Percentiles rank a stretch among this genome's conserved stretches.
Evolutionary conservation across 441 rosid species (phyloP).

Genomic region (Manihot esculenta): DNA sequence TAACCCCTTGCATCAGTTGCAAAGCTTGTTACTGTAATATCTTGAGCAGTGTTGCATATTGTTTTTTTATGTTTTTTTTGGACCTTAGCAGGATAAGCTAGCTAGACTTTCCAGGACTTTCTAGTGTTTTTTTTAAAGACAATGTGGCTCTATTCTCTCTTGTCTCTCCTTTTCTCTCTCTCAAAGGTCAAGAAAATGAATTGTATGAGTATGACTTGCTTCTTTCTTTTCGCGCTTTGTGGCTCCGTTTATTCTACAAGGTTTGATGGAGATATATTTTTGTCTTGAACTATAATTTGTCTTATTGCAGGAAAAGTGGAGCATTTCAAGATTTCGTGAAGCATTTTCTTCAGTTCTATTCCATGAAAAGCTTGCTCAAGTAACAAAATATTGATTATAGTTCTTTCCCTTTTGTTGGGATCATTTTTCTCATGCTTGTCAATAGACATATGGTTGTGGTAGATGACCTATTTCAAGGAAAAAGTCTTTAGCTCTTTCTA

Average conservation of each 20-base stretch:
- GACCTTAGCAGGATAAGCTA: not conserved
- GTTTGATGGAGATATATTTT: not conserved
- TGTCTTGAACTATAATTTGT: not conserved
- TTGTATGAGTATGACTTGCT: not conserved
- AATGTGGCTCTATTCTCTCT: no score
- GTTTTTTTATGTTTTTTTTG: not conserved
- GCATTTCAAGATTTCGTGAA: not conserved
- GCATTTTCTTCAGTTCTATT: not conserved
- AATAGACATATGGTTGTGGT: not conserved
- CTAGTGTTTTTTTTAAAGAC: not conserved
- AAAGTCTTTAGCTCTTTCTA: not conserved
- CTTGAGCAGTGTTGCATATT: not conserved
- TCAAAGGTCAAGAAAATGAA: not conserved
- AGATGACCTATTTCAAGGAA: not conserved
- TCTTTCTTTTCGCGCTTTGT: not conserved
- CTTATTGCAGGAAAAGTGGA: conserved; percentile 4
- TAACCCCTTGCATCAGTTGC: not conserved
- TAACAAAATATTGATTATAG: not conserved
- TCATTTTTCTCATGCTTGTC: not conserved
- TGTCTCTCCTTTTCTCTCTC: not conserved
- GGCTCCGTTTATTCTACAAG: not conserved
- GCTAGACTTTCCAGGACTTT: not conserved
- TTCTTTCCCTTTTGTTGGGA: not conserved
- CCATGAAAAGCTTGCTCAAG: not conserved
- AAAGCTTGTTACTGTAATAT: not conserved